Evolutionary conservation across 2,329 filamentous ascomycete species (phyloP), one percentile per base, ranked within the genome.

Genomic region (Colletotrichum phormii): DNA sequence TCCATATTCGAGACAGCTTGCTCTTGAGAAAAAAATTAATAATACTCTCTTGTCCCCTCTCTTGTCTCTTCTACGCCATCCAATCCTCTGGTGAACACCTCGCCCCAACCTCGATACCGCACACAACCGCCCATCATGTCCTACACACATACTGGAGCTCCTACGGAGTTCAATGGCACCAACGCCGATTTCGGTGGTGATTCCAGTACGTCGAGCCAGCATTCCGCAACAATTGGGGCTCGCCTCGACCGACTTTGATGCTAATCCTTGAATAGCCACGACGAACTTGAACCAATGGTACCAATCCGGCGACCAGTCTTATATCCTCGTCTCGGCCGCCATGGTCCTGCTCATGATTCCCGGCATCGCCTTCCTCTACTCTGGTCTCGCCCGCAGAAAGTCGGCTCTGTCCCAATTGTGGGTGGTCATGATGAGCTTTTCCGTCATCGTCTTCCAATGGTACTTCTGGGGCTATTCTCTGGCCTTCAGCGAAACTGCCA

Each of bases 391-490:
- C n/a, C 93, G 97, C 77, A 91, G 97, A 88, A 99, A 99, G 87
- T 98, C 97, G 5, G 97, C 97, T 35, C 89, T 99, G 55, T 98
- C 95, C 75, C 93, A 98, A 88, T 97, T 99, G 80, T 98, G 95
- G 95, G 95, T 96, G 15, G 95, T 93, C 85, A 97, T 99, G 94
- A 96, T 93, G 82, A 97, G 95, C 59, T 93, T 93, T 81, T 95
- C 94, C 60, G 92, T 98, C 80, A 89, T 98, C 82, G 93, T 94
- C 69, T 98, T 99, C 87, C 97, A 99, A 86, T 99, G 97, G 97
- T 98, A 98, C 81, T 98, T 99, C 83, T 98, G 97, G 96, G 97
- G 97, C 49, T 99, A 98, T 84, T 98, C 96, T 15, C 88, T 99
- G 74, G 95, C 96, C 64, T 98, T 98, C 84, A 97, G 94, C 79